These are phyloP conservation scores for Beauveria sp. DNA, from an alignment of 2,329 filamentous ascomycete species.

Conservation along the genomic window DNA sequence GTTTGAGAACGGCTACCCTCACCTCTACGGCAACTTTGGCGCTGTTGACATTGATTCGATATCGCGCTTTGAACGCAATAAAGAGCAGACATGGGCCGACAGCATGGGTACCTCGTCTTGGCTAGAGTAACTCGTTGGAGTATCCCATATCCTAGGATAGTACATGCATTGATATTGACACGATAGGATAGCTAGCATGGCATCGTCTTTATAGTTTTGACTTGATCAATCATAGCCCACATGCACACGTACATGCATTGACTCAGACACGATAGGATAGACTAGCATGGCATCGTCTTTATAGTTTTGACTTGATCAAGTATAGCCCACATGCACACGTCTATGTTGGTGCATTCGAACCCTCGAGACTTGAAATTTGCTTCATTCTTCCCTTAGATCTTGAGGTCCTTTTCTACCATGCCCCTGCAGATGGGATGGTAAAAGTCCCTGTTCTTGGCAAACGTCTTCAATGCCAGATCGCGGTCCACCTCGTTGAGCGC, in stretches of 20 bases:
- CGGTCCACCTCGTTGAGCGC: conserved; percentile 67
- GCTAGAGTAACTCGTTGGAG: conserved; percentile 27
- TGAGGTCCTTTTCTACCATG: conserved; percentile 81
- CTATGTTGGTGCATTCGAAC: too few relatives aligned
- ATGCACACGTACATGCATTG: not conserved
- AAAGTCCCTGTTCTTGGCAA: conserved; percentile 81
- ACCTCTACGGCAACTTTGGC: conserved; percentile 53
- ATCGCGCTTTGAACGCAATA: conserved; percentile 37
- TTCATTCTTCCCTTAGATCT: conserved; percentile 21
- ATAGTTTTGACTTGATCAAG: not conserved
- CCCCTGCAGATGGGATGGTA: conserved; percentile 89
- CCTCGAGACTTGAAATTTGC: not conserved
- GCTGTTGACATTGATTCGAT: conserved; percentile 40
- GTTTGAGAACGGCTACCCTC: conserved; percentile 53
- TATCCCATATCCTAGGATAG: too few relatives aligned
- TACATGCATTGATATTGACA: not conserved
- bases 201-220: not conserved
- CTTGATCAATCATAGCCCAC: not conserved
- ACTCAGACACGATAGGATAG: not conserved
- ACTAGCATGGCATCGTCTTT: not conserved
- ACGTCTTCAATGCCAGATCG: conserved; percentile 69
- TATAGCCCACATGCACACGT: not conserved
- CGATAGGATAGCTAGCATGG: not conserved
- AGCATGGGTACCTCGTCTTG: conserved; percentile 33
- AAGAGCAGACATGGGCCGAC: conserved; percentile 39